These are phyloP conservation scores for Amoebophrya sp. DNA, from an alignment of 169 alveolate species.

Conservation along the genomic window DNA sequence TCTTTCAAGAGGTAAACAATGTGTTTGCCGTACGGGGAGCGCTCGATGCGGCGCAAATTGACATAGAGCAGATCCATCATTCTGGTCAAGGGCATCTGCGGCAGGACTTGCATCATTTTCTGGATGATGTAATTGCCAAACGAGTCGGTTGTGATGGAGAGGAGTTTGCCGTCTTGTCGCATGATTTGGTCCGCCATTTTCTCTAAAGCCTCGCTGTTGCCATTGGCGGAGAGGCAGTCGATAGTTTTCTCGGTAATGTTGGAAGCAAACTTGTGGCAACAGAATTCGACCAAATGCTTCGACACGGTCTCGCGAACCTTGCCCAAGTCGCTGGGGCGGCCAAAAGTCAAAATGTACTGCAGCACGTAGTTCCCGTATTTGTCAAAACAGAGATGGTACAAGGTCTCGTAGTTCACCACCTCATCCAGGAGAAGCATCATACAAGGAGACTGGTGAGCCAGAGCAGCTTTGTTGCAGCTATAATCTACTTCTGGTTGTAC, in stretches of 20 bases:
- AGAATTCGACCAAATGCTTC: background rate
- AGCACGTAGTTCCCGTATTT: background rate
- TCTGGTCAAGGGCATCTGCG: background rate
- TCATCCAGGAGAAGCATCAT: too few species aligned
- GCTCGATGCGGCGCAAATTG: background rate
- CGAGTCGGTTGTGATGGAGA: background rate
- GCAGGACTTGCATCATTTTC: background rate
- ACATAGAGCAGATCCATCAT: background rate
- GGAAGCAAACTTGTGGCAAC: background rate
- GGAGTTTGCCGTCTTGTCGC: background rate
- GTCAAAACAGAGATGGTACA: background rate
- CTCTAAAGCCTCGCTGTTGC: background rate
- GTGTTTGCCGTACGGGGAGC: background rate
- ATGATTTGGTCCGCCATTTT: background rate
- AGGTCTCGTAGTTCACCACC: too few species aligned
- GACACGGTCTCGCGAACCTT: background rate
- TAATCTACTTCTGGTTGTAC: too few species aligned
- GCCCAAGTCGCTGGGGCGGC: background rate
- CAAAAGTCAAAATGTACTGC: background rate
- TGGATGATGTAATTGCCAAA: background rate
- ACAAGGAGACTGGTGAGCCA: too few species aligned
- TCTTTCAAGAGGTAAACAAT: background rate
- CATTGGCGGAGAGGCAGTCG: background rate
- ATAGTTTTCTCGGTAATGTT: background rate
- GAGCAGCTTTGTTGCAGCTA: too few species aligned